A percentile compares a stretch with the other conserved stretches of the same genome.
Evolutionary conservation across 2,329 filamentous ascomycete species (phyloP).

Genomic region (Apiospora koreana): DNA sequence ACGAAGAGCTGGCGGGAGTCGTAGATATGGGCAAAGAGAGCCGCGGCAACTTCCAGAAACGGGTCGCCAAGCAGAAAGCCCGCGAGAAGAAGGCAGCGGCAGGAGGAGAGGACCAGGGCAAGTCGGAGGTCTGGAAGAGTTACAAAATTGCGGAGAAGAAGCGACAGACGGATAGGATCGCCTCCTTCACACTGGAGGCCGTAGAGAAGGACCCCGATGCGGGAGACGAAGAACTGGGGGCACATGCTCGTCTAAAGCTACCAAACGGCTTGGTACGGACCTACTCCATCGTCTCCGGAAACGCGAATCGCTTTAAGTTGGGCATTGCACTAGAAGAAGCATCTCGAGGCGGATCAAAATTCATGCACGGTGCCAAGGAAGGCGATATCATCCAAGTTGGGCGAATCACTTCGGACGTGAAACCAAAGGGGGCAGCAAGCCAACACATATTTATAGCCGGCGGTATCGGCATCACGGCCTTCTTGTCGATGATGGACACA

Average conservation of each 20-base stretch:
- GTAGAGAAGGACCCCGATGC: conserved; percentile 35
- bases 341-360: conserved; percentile 62
- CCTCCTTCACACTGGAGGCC: conserved; percentile 54
- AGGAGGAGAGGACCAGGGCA: conserved; percentile 30
- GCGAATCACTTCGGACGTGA: conserved; percentile 51
- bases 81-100: conserved; percentile 27
- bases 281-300: conserved; percentile 61
- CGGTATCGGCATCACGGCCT: conserved; percentile 68
- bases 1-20: conserved; percentile 52
- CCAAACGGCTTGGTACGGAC: conserved; percentile 56
- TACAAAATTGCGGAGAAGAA: conserved; percentile 52
- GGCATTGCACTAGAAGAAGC: conserved; percentile 57
- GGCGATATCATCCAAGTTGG: conserved; percentile 54
- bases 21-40: conserved; percentile 52
- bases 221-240: conserved; percentile 38
- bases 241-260: conserved; percentile 59
- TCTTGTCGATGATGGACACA: conserved; percentile 49
- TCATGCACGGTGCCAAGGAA: conserved; percentile 50
- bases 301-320: conserved; percentile 50
- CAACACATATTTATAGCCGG: conserved; percentile 65
- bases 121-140: conserved; percentile 48
- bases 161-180: conserved; percentile 50
- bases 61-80: conserved; percentile 50
- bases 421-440: conserved; percentile 47
- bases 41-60: conserved; percentile 46